These are phyloP conservation scores for Teratosphaeriaceae sp. DNA, from an alignment of 2,329 filamentous ascomycete genomes.

Conservation along the genomic window DNA sequence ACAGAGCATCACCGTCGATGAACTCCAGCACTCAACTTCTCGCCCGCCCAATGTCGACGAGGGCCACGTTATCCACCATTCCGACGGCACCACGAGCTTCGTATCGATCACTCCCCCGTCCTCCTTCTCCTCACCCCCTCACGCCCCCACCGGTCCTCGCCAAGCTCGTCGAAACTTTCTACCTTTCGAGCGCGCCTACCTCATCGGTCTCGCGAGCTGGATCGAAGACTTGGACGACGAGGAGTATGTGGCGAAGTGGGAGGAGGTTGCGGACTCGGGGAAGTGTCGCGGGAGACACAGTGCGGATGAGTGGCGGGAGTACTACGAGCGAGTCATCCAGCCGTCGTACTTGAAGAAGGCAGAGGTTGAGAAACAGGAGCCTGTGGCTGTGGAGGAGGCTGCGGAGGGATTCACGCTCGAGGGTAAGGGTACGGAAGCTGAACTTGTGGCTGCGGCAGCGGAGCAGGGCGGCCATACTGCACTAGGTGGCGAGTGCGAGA, in stretches of 20 bases:
- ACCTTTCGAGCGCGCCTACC: slow-evolving; percentile 12
- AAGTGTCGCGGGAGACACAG: slow-evolving; percentile 10
- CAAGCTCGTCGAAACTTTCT: background rate
- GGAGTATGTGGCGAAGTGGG: slow-evolving; percentile 11
- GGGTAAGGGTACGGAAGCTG: background rate
- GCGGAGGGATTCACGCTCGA: background rate
- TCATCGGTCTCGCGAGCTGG: slow-evolving; percentile 14
- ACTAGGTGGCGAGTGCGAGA: background rate
- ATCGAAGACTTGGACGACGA: slow-evolving; percentile 15
- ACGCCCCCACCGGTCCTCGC: background rate
- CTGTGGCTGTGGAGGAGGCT: background rate
- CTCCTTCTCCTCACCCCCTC: background rate
- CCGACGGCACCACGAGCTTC: slow-evolving; percentile 1
- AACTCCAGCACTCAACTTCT: background rate
- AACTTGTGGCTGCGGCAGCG: background rate
- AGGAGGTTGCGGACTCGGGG: slow-evolving; percentile 10
- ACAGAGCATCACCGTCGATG: background rate
- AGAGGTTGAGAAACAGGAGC: background rate
- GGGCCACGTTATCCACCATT: background rate
- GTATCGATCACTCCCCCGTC: background rate
- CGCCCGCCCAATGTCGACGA: background rate
- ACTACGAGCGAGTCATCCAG: slow-evolving; percentile 18
- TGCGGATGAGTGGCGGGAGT: slow-evolving; percentile 14
- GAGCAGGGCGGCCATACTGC: background rate
- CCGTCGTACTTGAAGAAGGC: slow-evolving; percentile 13